These are phyloP conservation scores for Aschersonia sp. DNA, from an alignment of 2,329 filamentous ascomycete species.

Conservation along the genomic window DNA sequence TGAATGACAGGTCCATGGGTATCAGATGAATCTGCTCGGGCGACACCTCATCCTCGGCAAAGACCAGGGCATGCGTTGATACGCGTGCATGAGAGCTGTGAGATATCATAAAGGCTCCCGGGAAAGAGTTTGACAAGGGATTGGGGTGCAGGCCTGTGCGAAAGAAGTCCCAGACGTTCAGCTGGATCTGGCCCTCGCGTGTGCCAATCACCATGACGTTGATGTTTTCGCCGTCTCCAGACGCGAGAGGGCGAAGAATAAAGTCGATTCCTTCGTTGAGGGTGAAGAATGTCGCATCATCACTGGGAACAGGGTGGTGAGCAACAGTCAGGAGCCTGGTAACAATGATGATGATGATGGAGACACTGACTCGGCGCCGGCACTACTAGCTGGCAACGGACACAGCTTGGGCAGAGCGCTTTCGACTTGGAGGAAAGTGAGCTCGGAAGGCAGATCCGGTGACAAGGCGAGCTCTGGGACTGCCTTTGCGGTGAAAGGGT, in stretches of 20 bases:
- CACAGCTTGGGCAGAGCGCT: constrained; percentile 63
- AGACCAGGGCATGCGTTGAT: constrained; percentile 63
- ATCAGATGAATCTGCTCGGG: constrained; percentile 37
- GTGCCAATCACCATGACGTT: constrained; percentile 67
- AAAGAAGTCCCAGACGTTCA: constrained; percentile 78
- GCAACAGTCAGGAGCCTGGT: not conserved
- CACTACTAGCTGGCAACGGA: constrained; percentile 45
- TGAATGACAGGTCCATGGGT: constrained; percentile 71
- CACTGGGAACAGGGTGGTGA: constrained; percentile 10
- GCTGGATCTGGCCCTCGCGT: constrained; percentile 54
- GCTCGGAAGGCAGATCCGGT: constrained; percentile 52
- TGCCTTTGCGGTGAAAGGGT: constrained; percentile 4
- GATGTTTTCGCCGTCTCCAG: constrained; percentile 56
- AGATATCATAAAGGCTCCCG: constrained; percentile 24
- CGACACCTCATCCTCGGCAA: constrained; percentile 22
- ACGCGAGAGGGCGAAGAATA: constrained; percentile 47
- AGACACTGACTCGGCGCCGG: constrained; percentile 43
- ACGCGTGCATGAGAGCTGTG: constrained; percentile 61
- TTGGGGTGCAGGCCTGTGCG: constrained; percentile 54
- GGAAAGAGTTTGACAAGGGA: constrained; percentile 17
- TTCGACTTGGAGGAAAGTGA: constrained; percentile 64
- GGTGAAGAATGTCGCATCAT: constrained; percentile 52
- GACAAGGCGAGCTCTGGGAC: constrained; percentile 6
- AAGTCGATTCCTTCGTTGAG: constrained; percentile 54
- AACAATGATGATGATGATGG: not conserved